Conservation (phyloP, 768 basidiomycete species). For the Rhizopogon salebrosus region DNA sequence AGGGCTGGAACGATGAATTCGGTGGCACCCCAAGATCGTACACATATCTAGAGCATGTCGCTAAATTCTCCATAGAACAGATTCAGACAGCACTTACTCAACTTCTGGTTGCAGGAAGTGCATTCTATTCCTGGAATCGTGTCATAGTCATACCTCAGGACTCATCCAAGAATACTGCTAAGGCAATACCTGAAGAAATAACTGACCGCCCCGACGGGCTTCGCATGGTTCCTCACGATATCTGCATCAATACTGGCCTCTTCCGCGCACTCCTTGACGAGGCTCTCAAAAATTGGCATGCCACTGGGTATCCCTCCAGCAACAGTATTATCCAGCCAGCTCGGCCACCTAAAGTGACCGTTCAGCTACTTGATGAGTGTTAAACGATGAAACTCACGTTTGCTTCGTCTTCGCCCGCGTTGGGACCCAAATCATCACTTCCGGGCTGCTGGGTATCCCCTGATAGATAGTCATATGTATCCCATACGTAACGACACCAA, state of each 20-base stretch:
- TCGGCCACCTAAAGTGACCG: conserved; percentile 60
- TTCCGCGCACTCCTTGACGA: conserved; percentile 91
- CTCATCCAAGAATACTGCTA: neutral
- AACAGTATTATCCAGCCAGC: conserved; percentile 83
- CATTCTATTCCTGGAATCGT: conserved; percentile 42
- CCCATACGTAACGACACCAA: conserved; percentile 88
- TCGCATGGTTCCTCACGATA: conserved; percentile 56
- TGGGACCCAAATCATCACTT: conserved; percentile 79
- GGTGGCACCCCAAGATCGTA: conserved; percentile 78
- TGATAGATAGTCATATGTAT: conserved; percentile 81
- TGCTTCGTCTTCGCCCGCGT: conserved; percentile 81
- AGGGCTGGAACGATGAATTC: conserved; percentile 50
- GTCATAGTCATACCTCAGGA: conserved; percentile 23
- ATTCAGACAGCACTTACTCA: conserved; percentile 44
- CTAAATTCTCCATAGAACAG: neutral
- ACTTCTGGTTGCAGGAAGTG: conserved; percentile 82
- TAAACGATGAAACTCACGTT: conserved; percentile 52
- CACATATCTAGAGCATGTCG: conserved; percentile 50
- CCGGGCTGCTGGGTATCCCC: conserved; percentile 29
- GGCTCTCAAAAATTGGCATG: conserved; percentile 60
- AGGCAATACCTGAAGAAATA: conserved; percentile 67
- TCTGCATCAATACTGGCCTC: conserved; percentile 78
- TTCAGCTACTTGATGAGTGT: neutral
- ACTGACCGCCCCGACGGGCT: conserved; percentile 63
- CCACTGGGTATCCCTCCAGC: conserved; percentile 91